phyloP scores from a whole-genome alignment of 345 rosid species.

The Alliaria petiolata region DNA sequence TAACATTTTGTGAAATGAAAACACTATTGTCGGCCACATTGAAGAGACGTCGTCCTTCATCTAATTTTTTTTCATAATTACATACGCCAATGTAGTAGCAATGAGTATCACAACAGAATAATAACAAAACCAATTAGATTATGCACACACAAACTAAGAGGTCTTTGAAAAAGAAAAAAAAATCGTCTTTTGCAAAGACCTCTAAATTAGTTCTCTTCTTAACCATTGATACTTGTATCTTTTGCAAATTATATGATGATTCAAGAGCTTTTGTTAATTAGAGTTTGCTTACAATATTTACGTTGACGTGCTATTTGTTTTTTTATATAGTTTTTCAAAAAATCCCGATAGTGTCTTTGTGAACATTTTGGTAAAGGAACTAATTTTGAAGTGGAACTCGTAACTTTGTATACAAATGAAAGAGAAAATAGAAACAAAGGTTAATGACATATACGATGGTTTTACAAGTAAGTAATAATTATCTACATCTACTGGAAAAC shows the following conservation, averaged over 20 bases:
- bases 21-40: slow-evolving; percentile 21
- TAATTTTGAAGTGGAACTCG: too few species aligned
- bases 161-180: not conserved
- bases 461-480: slow-evolving; percentile 13
- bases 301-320: not conserved
- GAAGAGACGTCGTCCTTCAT: not conserved
- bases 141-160: not conserved
- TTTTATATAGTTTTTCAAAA: too few species aligned
- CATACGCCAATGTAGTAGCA: not conserved
- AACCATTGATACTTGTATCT: too few species aligned
- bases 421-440: too few species aligned
- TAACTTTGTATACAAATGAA: too few species aligned
- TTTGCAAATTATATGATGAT: not conserved
- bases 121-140: not conserved
- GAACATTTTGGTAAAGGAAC: too few species aligned
- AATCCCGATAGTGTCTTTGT: too few species aligned
- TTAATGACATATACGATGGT: slow-evolving; percentile 1
- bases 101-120: not conserved
- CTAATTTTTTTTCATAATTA: too few species aligned
- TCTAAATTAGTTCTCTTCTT: too few species aligned
- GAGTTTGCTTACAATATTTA: too few species aligned
- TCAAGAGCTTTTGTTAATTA: not conserved
- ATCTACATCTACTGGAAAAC: slow-evolving; percentile 21
- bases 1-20: slow-evolving; percentile 10
- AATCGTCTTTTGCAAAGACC: too few species aligned